Base-by-base conservation (phyloP, 331 rosid species). In the Dryas integrifolia region DNA sequence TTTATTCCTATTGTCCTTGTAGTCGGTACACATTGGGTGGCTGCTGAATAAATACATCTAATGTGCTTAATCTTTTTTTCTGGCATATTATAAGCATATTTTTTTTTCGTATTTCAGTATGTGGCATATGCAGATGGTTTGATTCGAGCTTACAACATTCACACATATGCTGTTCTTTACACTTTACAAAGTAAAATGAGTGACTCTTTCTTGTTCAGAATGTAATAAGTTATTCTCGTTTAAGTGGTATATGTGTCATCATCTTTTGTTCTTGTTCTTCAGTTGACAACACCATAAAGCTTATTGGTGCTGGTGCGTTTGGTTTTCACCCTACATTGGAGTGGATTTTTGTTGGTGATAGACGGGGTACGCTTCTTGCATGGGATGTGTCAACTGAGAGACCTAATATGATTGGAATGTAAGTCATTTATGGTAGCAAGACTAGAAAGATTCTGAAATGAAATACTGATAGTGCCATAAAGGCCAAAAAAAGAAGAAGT, bases 291-390 rank as follows among this genome's bases (percentile, higher is more conserved):
- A 85, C 98, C 69, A 92, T 92, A 80, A 95, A 88, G 90, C 99
- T 95, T 69, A 86, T 84, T 68, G 99, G 99, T 58, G 96, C 99
- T 69, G 89, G 98, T 77, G 97, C 99, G 44, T 89, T 95, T 79
- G 96, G 98, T 72, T 95, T 95, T 86, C 99, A 95, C 85, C 98
- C 99, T 76, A 92, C 96, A 53, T 84, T 92, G 69, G 99, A 95
- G 80, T 95, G 99, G 99, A 85, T 95, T 71, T 95, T 95, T 92
- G 89, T 95, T 77, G 99, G 99, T 69, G 99, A 95, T 79, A 90
- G 98, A 70, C 92, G 98, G 56, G 98, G 99, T 83, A 88, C 99
- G 3, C 92, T 95, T 71, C 74, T 95, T 76, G 96, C 96, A 65
- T 95, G 99, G 99, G 99, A 95, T 72, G 97, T 95, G 70, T 95